Evolutionary conservation across 768 basidiomycete genomes (phyloP).

Genomic region (Phylloporus sp.): DNA sequence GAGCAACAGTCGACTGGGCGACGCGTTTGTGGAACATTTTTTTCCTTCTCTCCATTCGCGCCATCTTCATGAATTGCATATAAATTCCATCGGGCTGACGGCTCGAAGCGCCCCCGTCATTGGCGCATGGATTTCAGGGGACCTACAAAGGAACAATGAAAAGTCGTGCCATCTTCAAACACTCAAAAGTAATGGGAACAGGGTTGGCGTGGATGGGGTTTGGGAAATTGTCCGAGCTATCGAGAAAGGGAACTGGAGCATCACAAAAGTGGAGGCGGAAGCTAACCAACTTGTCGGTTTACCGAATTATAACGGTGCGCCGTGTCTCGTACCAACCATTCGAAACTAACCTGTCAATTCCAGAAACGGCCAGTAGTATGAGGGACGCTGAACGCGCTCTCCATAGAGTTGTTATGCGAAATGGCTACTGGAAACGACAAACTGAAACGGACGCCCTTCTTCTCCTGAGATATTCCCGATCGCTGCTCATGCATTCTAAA

Average conservation of each 20-base stretch:
- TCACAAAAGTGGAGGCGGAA: conserved; percentile 47
- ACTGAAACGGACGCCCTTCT: conserved; percentile 45
- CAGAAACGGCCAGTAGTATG: conserved; percentile 28
- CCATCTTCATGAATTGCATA: conserved; percentile 46
- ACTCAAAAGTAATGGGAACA: conserved; percentile 56
- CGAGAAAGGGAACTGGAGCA: conserved; percentile 43
- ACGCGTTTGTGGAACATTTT: conserved; percentile 46
- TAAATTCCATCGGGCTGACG: conserved; percentile 47
- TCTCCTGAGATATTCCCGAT: conserved; percentile 47
- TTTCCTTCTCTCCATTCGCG: conserved; percentile 45
- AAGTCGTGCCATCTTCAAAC: conserved; percentile 40
- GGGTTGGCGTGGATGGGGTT: conserved; percentile 44
- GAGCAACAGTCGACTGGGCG: conserved; percentile 43
- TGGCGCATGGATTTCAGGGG: conserved; percentile 45
- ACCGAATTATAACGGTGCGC: conserved; percentile 7
- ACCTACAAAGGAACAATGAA: conserved; percentile 2
- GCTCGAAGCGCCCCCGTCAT: conserved; percentile 40
- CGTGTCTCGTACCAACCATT: conserved; percentile 7
- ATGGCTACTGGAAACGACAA: conserved; percentile 41
- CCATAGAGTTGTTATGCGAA: conserved; percentile 40
- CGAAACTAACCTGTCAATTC: conserved; percentile 9
- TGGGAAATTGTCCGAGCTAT: conserved; percentile 45
- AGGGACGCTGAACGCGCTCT: conserved; percentile 34
- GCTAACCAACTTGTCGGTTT: conserved; percentile 33
- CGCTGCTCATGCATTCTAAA: conserved; percentile 37